A percentile compares a stretch with the other conserved stretches of the same genome.
Conservation (phyloP, 2,329 filamentous ascomycete genomes). For the Penicillium sp. region DNA sequence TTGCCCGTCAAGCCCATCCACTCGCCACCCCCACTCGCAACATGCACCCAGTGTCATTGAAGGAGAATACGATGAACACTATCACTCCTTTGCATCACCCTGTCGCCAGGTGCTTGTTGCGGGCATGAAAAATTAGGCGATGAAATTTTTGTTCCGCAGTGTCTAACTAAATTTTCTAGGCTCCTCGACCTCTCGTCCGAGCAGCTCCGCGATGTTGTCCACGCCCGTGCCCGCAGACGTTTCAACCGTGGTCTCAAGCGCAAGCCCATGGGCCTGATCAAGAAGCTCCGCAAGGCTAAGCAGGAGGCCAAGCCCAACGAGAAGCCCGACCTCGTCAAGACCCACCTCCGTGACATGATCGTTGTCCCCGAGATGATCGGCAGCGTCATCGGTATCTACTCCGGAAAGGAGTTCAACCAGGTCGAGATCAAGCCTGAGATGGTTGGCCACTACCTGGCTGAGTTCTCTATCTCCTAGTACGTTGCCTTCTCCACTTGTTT, state of each 20-base stretch:
- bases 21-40: conserved; percentile 9
- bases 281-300: conserved; percentile 99
- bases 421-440: conserved; percentile 99
- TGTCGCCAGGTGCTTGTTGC: neutral
- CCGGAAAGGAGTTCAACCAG: conserved; percentile 99
- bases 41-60: conserved; percentile 8
- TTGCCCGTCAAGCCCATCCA: conserved; percentile 15
- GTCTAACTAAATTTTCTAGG: conserved; percentile 54
- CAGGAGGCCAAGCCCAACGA: conserved; percentile 98
- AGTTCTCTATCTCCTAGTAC: conserved; percentile 99
- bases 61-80: neutral
- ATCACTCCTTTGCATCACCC: neutral
- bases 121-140: neutral
- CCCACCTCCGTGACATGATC: conserved; percentile 99
- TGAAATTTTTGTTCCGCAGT: conserved; percentile 2
- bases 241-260: conserved; percentile 99
- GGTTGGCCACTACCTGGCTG: conserved; percentile 98
- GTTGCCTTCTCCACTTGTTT: conserved; percentile 43
- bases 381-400: conserved; percentile 98
- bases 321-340: conserved; percentile 99
- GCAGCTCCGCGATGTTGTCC: conserved; percentile 98
- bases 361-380: conserved; percentile 99
- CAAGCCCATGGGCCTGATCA: conserved; percentile 99
- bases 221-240: conserved; percentile 95
- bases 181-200: conserved; percentile 98